Conservation (phyloP, 148 eudicot species). For the Spergularia bocconei region DNA sequence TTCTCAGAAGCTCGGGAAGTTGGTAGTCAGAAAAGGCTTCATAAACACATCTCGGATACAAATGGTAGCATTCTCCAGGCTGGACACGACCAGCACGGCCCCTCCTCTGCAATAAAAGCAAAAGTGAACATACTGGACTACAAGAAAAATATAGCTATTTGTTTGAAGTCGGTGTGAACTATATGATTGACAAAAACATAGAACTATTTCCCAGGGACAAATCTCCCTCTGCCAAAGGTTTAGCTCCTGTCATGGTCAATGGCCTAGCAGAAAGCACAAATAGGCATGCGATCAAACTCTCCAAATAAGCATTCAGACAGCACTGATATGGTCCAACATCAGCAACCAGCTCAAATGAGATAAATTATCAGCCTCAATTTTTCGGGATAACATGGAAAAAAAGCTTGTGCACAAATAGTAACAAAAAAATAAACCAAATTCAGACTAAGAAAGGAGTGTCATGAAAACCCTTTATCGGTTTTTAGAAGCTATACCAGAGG, state of each 20-base stretch:
- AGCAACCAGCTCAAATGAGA: slow-evolving; percentile 10
- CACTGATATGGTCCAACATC: slow-evolving; percentile 12
- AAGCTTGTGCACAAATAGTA: no score
- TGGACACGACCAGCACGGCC: slow-evolving; percentile 98
- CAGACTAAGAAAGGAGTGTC: no score
- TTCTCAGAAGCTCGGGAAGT: slow-evolving; percentile 88
- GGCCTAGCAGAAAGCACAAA: not conserved
- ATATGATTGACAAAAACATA: slow-evolving; percentile 7
- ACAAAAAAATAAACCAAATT: no score
- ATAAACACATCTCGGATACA: slow-evolving; percentile 85
- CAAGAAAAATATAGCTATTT: slow-evolving; percentile 7
- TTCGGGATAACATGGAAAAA: no score
- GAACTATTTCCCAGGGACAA: not conserved
- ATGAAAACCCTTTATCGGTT: no score
- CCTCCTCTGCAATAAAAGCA: slow-evolving; percentile 63
- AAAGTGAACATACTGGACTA: slow-evolving; percentile 9
- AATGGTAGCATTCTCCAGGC: slow-evolving; percentile 94
- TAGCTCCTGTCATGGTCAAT: not conserved
- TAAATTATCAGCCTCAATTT: no score
- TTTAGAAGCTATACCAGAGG: not conserved
- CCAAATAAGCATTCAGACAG: not conserved
- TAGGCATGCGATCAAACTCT: not conserved
- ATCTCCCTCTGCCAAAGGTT: not conserved
- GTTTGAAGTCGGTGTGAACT: not conserved
- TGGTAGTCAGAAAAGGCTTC: slow-evolving; percentile 93